Evolutionary conservation across 2,329 filamentous ascomycete species (phyloP).

Genomic region (Waltergamsia citrina): DNA sequence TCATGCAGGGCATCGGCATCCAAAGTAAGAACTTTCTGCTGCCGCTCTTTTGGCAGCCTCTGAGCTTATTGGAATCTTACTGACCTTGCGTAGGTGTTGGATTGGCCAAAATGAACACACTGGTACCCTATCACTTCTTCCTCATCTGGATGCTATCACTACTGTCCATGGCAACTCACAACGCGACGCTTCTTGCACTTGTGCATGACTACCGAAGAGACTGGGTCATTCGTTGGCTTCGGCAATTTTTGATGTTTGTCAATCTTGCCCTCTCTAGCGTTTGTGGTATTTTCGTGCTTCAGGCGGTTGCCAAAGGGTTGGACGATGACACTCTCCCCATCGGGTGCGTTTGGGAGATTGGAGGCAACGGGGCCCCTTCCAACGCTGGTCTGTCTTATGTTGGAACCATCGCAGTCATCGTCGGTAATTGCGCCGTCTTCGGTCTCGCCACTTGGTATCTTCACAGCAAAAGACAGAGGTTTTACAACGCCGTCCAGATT

Average conservation of each 20-base stretch:
- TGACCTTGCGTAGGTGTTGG: slow-evolving; percentile 29
- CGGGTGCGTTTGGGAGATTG: slow-evolving; percentile 47
- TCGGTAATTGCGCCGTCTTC: slow-evolving; percentile 49
- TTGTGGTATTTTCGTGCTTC: slow-evolving; percentile 46
- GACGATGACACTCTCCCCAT: slow-evolving; percentile 45
- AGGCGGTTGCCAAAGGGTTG: slow-evolving; percentile 41
- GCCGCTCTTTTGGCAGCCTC: too few species aligned
- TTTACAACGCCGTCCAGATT: slow-evolving; percentile 44
- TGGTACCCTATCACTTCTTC: slow-evolving; percentile 63
- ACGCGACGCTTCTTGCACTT: slow-evolving; percentile 53
- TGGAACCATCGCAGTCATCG: slow-evolving; percentile 53
- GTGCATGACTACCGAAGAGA: slow-evolving; percentile 58
- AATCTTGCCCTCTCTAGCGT: slow-evolving; percentile 51
- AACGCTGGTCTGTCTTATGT: slow-evolving; percentile 39
- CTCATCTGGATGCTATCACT: slow-evolving; percentile 60
- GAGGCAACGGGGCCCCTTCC: slow-evolving; percentile 21
- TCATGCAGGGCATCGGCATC: slow-evolving; percentile 60
- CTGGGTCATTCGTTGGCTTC: slow-evolving; percentile 56
- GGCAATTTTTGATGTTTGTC: slow-evolving; percentile 56
- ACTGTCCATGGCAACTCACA: slow-evolving; percentile 56
- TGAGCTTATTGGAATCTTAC: slow-evolving; percentile 2
- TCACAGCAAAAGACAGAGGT: slow-evolving; percentile 41
- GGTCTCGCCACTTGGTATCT: slow-evolving; percentile 54
- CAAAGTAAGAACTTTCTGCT: slow-evolving; percentile 31
- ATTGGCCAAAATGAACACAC: slow-evolving; percentile 45